Evolutionary conservation across 805 yeast species (phyloP).

Genomic region (Cyberlindnera maritima): DNA sequence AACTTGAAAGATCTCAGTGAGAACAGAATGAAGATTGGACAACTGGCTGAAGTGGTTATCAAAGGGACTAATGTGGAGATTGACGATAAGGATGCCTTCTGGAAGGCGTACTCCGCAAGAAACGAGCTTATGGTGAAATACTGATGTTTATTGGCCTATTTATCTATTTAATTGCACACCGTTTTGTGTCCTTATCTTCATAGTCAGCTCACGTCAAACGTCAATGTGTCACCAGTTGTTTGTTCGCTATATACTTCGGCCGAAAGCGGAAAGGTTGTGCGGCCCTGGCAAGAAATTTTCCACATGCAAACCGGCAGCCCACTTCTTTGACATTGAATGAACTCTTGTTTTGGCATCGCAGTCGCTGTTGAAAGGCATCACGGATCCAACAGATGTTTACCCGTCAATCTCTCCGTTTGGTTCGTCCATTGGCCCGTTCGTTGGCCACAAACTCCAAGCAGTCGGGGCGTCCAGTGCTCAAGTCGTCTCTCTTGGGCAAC

Average conservation of each 20-base stretch:
- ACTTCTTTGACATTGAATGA: neutral
- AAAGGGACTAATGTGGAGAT: conserved; percentile 15
- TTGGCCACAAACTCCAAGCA: conserved; percentile 5
- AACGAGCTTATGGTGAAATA: conserved; percentile 4
- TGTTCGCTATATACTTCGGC: neutral
- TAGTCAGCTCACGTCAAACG: neutral
- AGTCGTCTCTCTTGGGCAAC: conserved; percentile 11
- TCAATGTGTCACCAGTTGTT: neutral
- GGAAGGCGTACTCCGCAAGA: neutral
- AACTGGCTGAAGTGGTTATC: conserved; percentile 6
- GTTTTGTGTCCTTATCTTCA: no score
- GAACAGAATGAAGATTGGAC: conserved; percentile 4
- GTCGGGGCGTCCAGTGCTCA: conserved; percentile 6
- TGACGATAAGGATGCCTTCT: conserved; percentile 6
- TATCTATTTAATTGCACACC: no score
- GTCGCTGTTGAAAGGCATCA: no score
- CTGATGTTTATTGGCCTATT: neutral
- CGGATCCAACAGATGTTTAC: neutral
- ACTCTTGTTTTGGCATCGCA: neutral
- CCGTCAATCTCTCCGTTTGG: conserved; percentile 3
- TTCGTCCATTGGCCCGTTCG: conserved; percentile 6
- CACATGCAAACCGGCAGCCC: neutral
- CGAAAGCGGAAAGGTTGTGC: conserved; percentile 3
- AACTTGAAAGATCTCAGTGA: conserved; percentile 9
- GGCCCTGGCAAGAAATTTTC: neutral